A percentile compares a stretch with the other conserved stretches of the same genome.
phyloP scores from a whole-genome alignment of 2,329 filamentous ascomycete genomes.

The Pseudogymnoascus sp. region DNA sequence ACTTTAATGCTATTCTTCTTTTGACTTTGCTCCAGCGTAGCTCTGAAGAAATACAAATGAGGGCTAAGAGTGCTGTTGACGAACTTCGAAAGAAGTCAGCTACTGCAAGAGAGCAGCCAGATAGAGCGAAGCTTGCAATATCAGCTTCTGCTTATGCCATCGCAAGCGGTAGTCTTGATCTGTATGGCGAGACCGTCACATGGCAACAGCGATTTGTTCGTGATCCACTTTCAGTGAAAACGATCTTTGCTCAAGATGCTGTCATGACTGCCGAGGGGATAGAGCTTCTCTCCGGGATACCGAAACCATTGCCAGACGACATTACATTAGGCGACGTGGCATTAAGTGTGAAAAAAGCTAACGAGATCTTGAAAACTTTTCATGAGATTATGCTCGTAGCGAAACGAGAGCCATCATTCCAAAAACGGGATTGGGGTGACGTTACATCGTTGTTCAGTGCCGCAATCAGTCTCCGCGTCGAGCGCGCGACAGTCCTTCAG shows the following conservation, averaged over 20 bases:
- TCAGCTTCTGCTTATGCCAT: conserved; percentile 26
- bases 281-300: conserved; percentile 23
- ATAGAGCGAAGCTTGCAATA: conserved; percentile 26
- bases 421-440: conserved; percentile 11
- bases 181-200: conserved; percentile 26
- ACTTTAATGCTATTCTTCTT: conserved; percentile 13
- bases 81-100: conserved; percentile 16
- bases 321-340: conserved; percentile 15
- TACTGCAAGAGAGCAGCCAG: conserved; percentile 21
- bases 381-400: conserved; percentile 13
- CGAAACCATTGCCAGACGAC: conserved; percentile 25
- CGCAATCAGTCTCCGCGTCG: conserved; percentile 10
- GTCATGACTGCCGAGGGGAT: conserved; percentile 22
- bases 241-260: conserved; percentile 20
- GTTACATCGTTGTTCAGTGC: conserved; percentile 12
- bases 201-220: conserved; percentile 33
- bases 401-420: conserved; percentile 15
- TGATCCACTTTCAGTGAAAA: conserved; percentile 27
- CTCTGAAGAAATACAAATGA: conserved; percentile 8
- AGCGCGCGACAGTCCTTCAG: conserved; percentile 7
- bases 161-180: conserved; percentile 27
- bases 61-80: conserved; percentile 9
- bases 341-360: conserved; percentile 13
- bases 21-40: conserved; percentile 12
- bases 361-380: conserved; percentile 12